These are phyloP conservation scores for Penicillium sp. DNA, from an alignment of 2,329 filamentous ascomycete genomes.

Conservation along the genomic window DNA sequence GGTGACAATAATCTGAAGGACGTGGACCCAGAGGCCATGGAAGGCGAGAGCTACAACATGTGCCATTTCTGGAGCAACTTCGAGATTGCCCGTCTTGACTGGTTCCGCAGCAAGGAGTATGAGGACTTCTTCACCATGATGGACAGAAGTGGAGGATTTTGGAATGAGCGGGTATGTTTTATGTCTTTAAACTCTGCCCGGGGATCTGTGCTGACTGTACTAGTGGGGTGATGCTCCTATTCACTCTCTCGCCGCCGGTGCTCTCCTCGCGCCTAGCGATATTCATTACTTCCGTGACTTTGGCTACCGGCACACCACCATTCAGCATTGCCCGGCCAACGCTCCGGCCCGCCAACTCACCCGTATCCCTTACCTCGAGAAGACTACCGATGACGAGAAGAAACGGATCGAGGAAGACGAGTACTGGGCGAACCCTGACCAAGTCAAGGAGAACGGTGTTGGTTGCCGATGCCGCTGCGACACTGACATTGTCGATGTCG, in stretches of 20 bases:
- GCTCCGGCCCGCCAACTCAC: conserved; percentile 83
- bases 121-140: conserved; percentile 99
- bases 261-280: conserved; percentile 74
- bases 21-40: conserved; percentile 90
- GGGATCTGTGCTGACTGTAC: conserved; percentile 31
- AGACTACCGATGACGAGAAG: conserved; percentile 75
- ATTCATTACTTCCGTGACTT: conserved; percentile 99
- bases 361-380: conserved; percentile 75
- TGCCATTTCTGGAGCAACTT: conserved; percentile 99
- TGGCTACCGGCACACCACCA: conserved; percentile 96
- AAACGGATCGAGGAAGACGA: conserved; percentile 87
- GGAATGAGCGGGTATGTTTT: conserved; percentile 89
- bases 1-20: conserved; percentile 69
- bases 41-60: conserved; percentile 99
- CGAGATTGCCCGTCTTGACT: conserved; percentile 90
- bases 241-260: conserved; percentile 92
- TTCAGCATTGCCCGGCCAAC: conserved; percentile 96
- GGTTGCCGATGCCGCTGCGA: conserved; percentile 96
- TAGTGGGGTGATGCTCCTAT: conserved; percentile 99
- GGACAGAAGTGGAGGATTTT: conserved; percentile 96
- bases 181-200: conserved; percentile 2
- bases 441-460: conserved; percentile 90
- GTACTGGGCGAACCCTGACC: conserved; percentile 89
- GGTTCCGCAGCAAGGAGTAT: conserved; percentile 96
- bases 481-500: conserved; percentile 94